phyloP scores from a whole-genome alignment of 306 rosid genomes.

The Senna tora region DNA sequence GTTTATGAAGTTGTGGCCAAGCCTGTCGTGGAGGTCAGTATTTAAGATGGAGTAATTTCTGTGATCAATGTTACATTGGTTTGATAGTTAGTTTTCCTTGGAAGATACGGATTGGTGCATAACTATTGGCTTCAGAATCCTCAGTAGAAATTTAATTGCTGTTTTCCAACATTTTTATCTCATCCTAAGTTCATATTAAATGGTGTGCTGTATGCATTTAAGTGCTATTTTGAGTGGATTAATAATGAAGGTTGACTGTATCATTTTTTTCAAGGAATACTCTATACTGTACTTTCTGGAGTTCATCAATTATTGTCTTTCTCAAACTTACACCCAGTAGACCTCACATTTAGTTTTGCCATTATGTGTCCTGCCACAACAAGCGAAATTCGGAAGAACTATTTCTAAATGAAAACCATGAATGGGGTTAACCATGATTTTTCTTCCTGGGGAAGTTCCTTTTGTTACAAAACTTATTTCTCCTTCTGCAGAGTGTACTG shows the following conservation, averaged over 20 bases:
- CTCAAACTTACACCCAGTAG: constrained; percentile 8
- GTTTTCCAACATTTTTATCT: background rate
- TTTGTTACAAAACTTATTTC: constrained; percentile 38
- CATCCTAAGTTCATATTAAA: background rate
- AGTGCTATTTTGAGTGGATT: no score
- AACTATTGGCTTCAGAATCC: constrained; percentile 15
- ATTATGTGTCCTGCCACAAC: constrained; percentile 4
- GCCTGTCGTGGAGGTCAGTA: constrained; percentile 96
- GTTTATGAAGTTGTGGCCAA: constrained; percentile 97
- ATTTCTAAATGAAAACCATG: constrained; percentile 9
- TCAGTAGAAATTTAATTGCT: background rate
- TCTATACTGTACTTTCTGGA: constrained; percentile 11
- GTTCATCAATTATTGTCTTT: constrained; percentile 12
- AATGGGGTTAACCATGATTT: constrained; percentile 10
- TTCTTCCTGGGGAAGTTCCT: constrained; percentile 39
- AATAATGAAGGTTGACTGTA: background rate
- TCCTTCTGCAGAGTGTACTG: constrained; percentile 75
- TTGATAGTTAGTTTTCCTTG: constrained; percentile 13
- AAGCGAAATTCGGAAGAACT: constrained; percentile 17
- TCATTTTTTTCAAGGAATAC: constrained; percentile 14
- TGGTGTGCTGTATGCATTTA: no score
- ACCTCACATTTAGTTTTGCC: constrained; percentile 23
- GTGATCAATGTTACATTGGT: constrained; percentile 23
- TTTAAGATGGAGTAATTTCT: constrained; percentile 30
- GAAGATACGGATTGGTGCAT: constrained; percentile 18